Conservation (phyloP, 768 basidiomycete genomes). For the Termitomyces sp. region DNA sequence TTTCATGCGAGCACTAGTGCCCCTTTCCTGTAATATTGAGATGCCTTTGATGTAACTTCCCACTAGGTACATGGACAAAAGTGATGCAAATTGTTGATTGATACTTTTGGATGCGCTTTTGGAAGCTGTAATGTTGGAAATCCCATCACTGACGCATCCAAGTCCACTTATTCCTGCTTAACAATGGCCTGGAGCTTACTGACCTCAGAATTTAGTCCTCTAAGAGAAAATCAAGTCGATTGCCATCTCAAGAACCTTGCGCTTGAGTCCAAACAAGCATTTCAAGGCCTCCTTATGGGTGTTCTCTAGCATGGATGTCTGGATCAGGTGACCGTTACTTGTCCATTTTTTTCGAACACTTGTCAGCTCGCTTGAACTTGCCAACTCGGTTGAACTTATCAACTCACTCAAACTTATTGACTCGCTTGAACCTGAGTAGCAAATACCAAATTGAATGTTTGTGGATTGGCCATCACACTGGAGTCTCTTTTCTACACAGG, state of each 20-base stretch:
- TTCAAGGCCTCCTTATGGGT: slow-evolving; percentile 56
- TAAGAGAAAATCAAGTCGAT: slow-evolving; percentile 78
- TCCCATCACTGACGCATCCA: background rate
- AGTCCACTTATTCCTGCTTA: no score
- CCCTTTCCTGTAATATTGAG: background rate
- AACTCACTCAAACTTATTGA: no score
- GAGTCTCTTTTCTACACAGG: no score
- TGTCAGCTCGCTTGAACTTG: no score
- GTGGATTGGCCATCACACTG: no score
- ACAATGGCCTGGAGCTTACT: background rate
- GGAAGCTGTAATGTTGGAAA: background rate
- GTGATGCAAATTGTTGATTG: background rate
- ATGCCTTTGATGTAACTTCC: background rate
- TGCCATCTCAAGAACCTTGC: slow-evolving; percentile 46
- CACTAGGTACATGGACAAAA: background rate
- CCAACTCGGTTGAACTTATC: no score
- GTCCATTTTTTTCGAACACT: no score
- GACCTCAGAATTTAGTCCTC: slow-evolving; percentile 42
- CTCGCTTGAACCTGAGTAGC: no score
- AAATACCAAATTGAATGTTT: no score
- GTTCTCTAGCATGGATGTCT: slow-evolving; percentile 59
- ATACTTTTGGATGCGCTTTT: background rate
- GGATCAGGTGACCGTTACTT: no score
- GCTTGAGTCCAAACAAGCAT: slow-evolving; percentile 56
- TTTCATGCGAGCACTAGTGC: background rate